Percentiles rank a stretch among this genome's conserved stretches.
phyloP scores from a whole-genome alignment of 805 yeast genomes.

The Maudiozyma barnettii region DNA sequence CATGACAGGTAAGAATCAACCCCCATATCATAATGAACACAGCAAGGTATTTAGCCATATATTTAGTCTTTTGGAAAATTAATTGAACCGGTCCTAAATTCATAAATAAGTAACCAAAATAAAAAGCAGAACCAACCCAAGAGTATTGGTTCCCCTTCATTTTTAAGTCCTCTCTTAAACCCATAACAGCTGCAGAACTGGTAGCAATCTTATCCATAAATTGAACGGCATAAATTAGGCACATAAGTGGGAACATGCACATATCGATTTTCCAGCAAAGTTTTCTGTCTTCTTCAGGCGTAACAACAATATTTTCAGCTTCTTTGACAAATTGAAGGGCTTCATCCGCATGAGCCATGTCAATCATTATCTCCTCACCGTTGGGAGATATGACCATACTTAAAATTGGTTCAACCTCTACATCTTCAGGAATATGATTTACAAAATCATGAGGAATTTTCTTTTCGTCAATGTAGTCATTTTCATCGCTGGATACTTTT shows the following conservation, averaged over 20 bases:
- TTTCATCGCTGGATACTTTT: background rate
- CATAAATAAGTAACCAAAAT: constrained; percentile 54
- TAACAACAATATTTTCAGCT: constrained; percentile 24
- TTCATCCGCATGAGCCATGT: constrained; percentile 37
- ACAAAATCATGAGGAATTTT: background rate
- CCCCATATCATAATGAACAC: constrained; percentile 56
- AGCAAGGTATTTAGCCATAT: constrained; percentile 41
- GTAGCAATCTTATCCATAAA: constrained; percentile 52
- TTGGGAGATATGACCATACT: constrained; percentile 19
- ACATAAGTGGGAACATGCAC: constrained; percentile 42
- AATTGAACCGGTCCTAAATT: constrained; percentile 33
- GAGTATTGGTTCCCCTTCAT: constrained; percentile 38
- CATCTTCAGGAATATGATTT: background rate
- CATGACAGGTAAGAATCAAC: constrained; percentile 40
- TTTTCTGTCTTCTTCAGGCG: constrained; percentile 28
- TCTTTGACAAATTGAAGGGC: constrained; percentile 37
- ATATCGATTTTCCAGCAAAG: constrained; percentile 43
- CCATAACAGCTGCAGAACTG: constrained; percentile 46
- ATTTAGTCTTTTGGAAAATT: constrained; percentile 42
- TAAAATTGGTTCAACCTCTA: constrained; percentile 1
- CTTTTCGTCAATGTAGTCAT: constrained; percentile 2
- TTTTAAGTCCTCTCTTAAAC: constrained; percentile 35
- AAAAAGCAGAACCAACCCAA: constrained; percentile 54
- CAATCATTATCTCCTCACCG: constrained; percentile 20
- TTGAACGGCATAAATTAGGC: constrained; percentile 41